These are phyloP conservation scores for Cordyceps sp. DNA, from an alignment of 2,329 filamentous ascomycete species.

Conservation along the genomic window DNA sequence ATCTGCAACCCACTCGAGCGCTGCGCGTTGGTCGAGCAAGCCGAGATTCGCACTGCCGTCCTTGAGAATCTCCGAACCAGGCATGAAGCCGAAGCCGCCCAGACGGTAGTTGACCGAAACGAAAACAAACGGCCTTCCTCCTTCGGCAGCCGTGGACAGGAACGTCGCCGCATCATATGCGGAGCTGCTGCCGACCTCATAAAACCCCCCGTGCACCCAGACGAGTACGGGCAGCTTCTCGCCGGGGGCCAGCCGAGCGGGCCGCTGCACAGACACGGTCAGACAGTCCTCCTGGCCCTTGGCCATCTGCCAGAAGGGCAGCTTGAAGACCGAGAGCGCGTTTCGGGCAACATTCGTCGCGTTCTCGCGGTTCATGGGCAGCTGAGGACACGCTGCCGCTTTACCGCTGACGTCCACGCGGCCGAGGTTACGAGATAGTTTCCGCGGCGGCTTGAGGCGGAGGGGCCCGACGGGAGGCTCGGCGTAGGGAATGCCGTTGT, in stretches of 20 bases:
- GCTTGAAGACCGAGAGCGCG: too few relatives aligned
- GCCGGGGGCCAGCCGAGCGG: slow-evolving; percentile 32
- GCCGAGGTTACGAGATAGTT: too few relatives aligned
- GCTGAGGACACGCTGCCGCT: too few relatives aligned
- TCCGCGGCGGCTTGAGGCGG: slow-evolving; percentile 42
- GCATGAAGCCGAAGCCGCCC: slow-evolving; percentile 58
- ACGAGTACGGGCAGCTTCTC: slow-evolving; percentile 51
- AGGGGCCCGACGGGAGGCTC: slow-evolving; percentile 1
- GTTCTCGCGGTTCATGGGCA: too few relatives aligned
- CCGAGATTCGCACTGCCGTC: slow-evolving; percentile 57
- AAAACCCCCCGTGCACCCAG: slow-evolving; percentile 57
- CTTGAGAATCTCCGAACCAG: slow-evolving; percentile 47
- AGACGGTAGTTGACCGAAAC: slow-evolving; percentile 67
- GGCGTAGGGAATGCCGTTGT: slow-evolving; percentile 1
- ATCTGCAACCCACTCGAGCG: slow-evolving; percentile 59
- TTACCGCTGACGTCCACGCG: too few relatives aligned
- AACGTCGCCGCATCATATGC: slow-evolving; percentile 36
- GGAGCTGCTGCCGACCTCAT: slow-evolving; percentile 32
- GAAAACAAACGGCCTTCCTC: slow-evolving; percentile 44
- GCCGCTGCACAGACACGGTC: slow-evolving; percentile 41
- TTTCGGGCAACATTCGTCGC: too few relatives aligned
- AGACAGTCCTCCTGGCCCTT: slow-evolving; percentile 48
- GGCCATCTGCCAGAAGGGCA: slow-evolving; percentile 38
- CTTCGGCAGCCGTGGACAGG: slow-evolving; percentile 24
- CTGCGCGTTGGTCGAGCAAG: slow-evolving; percentile 55